A percentile compares a stretch with the other conserved stretches of the same genome.
Conservation (phyloP, 495 filamentous ascomycete genomes). For the Diplogelasinospora grovesii region DNA sequence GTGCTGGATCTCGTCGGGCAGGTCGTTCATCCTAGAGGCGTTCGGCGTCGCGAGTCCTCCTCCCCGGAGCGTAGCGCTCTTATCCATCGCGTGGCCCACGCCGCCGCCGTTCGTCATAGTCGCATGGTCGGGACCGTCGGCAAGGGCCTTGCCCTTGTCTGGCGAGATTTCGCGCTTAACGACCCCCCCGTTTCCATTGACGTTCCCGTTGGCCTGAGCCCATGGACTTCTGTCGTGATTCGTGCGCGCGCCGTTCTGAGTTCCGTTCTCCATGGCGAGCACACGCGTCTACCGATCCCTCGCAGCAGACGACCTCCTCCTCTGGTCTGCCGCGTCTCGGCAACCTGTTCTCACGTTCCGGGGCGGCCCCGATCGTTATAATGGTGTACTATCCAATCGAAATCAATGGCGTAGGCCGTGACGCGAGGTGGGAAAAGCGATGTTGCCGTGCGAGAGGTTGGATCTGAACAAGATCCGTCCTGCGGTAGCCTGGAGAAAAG, state of each 20-base stretch:
- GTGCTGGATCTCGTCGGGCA: constrained; percentile 70
- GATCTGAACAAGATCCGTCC: no score
- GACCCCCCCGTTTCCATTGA: constrained; percentile 30
- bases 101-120: constrained; percentile 23
- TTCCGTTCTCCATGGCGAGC: constrained; percentile 48
- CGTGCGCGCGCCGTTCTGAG: constrained; percentile 36
- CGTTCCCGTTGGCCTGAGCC: constrained; percentile 35
- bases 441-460: no score
- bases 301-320: no score
- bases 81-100: constrained; percentile 16
- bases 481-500: not conserved
- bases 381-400: no score
- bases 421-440: no score
- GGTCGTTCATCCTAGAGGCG: constrained; percentile 37
- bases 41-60: constrained; percentile 11
- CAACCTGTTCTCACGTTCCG: no score
- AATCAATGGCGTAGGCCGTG: no score
- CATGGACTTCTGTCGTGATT: constrained; percentile 43
- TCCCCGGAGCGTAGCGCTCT: constrained; percentile 2
- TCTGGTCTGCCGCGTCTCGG: no score
- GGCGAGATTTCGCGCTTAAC: constrained; percentile 11
- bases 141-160: constrained; percentile 20
- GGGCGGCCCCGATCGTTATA: no score
- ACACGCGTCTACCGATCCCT: constrained; percentile 20
- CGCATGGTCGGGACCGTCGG: constrained; percentile 7